These are phyloP conservation scores for Colletotrichum euphorbiae DNA, from an alignment of 2,329 filamentous ascomycete genomes.

Conservation along the genomic window DNA sequence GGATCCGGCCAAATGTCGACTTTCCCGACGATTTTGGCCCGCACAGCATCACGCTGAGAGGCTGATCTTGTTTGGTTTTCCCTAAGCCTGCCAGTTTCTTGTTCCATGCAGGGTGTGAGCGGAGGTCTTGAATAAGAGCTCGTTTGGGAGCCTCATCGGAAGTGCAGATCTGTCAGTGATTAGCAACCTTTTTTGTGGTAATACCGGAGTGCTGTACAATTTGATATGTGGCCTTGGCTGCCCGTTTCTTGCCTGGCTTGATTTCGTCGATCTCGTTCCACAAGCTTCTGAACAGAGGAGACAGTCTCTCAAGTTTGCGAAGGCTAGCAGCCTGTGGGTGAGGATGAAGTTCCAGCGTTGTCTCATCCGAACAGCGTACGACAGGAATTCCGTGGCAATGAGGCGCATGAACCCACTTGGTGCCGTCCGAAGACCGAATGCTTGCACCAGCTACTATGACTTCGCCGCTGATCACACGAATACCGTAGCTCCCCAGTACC, in stretches of 20 bases:
- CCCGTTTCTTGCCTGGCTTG: conserved; percentile 41
- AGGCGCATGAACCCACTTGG: conserved; percentile 72
- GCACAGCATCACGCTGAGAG: conserved; percentile 67
- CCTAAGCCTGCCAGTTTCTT: conserved; percentile 64
- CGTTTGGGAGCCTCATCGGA: conserved; percentile 64
- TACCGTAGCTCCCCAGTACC: conserved; percentile 75
- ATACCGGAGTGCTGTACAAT: conserved; percentile 55
- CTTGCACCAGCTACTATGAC: conserved; percentile 74
- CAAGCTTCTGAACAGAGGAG: conserved; percentile 73
- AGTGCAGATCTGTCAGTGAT: conserved; percentile 60
- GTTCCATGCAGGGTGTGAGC: conserved; percentile 71
- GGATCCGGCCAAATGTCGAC: conserved; percentile 76
- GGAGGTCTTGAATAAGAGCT: conserved; percentile 64
- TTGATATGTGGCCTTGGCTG: conserved; percentile 55
- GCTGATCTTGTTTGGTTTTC: conserved; percentile 49
- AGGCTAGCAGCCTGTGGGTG: conserved; percentile 62
- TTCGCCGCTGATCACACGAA: conserved; percentile 71
- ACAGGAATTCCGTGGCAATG: conserved; percentile 77
- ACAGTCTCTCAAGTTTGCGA: conserved; percentile 67
- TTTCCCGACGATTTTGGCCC: conserved; percentile 81
- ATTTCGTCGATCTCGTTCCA: conserved; percentile 65
- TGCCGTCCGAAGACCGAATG: conserved; percentile 59
- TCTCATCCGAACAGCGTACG: conserved; percentile 65
- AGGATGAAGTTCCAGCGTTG: conserved; percentile 66
- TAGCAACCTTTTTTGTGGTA: conserved; percentile 40